Conservation (phyloP, 805 yeast genomes). For the Candida maltosa region DNA sequence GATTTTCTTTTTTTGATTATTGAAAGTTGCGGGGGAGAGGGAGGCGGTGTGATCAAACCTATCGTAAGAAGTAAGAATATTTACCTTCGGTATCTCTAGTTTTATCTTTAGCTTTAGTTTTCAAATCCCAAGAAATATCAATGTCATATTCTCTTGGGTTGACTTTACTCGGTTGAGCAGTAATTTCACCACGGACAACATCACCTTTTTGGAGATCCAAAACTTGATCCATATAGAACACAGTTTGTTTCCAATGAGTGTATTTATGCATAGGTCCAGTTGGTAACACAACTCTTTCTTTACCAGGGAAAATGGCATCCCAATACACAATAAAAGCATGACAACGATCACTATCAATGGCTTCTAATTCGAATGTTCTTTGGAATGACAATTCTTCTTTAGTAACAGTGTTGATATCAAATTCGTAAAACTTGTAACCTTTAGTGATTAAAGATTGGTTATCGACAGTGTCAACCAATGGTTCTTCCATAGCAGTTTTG, state of each 20-base stretch:
- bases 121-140: constrained; percentile 57
- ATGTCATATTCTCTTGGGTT: constrained; percentile 93
- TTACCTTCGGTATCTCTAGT: constrained; percentile 57
- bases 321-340: constrained; percentile 95
- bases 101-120: constrained; percentile 41
- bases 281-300: constrained; percentile 68
- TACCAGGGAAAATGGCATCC: constrained; percentile 83
- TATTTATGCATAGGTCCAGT: constrained; percentile 93
- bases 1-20: no score
- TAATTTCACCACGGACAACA: constrained; percentile 62
- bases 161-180: constrained; percentile 67
- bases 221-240: constrained; percentile 83
- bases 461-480: constrained; percentile 93
- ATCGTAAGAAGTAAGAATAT: constrained; percentile 69
- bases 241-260: constrained; percentile 99
- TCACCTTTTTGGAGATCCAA: constrained; percentile 78
- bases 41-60: no score
- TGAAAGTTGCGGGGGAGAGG: no score
- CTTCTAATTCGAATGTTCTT: constrained; percentile 64
- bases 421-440: constrained; percentile 65
- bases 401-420: constrained; percentile 87
- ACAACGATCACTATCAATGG: constrained; percentile 73
- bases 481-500: constrained; percentile 84
- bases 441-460: constrained; percentile 70
- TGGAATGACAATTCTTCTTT: constrained; percentile 79